Percentiles rank a stretch among this genome's conserved stretches.
Evolutionary conservation across 768 basidiomycete species (phyloP).

Genomic region (Suillus americanus): DNA sequence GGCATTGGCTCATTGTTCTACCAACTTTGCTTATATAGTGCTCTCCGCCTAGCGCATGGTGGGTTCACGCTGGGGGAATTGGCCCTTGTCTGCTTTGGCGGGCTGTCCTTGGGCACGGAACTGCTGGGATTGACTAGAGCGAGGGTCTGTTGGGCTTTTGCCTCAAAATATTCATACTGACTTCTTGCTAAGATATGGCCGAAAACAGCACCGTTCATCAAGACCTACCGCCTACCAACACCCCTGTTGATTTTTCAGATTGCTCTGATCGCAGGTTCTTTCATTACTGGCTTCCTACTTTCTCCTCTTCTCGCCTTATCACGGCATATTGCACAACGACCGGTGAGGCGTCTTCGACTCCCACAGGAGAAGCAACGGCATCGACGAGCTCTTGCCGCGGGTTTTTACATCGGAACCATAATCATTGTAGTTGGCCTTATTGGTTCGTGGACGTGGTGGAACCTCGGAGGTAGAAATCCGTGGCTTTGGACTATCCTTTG

Average conservation of each 20-base stretch:
- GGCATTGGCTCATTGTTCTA: slow-evolving; percentile 75
- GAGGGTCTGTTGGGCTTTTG: slow-evolving; percentile 42
- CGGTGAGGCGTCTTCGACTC: slow-evolving; percentile 74
- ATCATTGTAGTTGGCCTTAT: slow-evolving; percentile 81
- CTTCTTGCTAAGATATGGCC: slow-evolving; percentile 65
- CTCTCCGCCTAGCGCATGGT: slow-evolving; percentile 87
- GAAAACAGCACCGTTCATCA: slow-evolving; percentile 76
- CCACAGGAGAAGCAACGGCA: slow-evolving; percentile 84
- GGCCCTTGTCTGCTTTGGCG: slow-evolving; percentile 85
- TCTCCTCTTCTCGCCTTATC: slow-evolving; percentile 91
- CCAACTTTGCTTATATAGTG: slow-evolving; percentile 88
- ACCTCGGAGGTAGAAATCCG: slow-evolving; percentile 76
- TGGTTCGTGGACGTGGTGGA: slow-evolving; percentile 92
- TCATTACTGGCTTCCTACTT: slow-evolving; percentile 92
- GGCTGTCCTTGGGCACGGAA: slow-evolving; percentile 84
- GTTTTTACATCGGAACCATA: slow-evolving; percentile 76
- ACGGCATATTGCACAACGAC: slow-evolving; percentile 86
- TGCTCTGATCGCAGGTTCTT: slow-evolving; percentile 88
- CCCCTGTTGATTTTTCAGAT: slow-evolving; percentile 91
- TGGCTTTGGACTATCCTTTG: slow-evolving; percentile 85
- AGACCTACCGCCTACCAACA: slow-evolving; percentile 90
- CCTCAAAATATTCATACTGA: slow-evolving; percentile 4
- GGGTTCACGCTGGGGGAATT: slow-evolving; percentile 96
- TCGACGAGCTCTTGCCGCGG: slow-evolving; percentile 79
- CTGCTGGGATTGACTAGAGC: slow-evolving; percentile 81